Evolutionary conservation across 768 basidiomycete species (phyloP).

Genomic region (Cystobasidium ongulense): DNA sequence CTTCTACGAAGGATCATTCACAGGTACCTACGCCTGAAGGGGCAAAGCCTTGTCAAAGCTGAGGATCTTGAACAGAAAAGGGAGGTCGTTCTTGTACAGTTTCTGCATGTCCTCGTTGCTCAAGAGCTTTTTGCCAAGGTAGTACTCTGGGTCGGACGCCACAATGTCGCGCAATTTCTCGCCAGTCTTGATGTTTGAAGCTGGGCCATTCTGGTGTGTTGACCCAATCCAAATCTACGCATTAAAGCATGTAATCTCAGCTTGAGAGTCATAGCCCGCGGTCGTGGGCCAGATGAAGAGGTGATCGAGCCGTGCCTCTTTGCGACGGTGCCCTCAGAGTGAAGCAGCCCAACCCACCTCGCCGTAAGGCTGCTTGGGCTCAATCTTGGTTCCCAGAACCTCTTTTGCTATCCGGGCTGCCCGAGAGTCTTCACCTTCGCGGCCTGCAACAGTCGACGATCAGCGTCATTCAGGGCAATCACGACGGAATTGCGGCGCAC

Average conservation of each 20-base stretch:
- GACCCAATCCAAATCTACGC: constrained; percentile 9
- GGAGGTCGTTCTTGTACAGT: constrained; percentile 34
- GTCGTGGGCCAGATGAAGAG: neutral
- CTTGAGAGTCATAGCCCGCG: neutral
- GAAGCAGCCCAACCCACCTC: neutral
- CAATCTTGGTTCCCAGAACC: constrained; percentile 14
- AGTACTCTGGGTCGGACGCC: constrained; percentile 23
- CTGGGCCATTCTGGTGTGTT: constrained; percentile 37
- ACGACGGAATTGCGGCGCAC: neutral
- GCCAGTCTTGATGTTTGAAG: neutral
- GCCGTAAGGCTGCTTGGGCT: constrained; percentile 28
- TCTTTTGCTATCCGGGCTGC: constrained; percentile 29
- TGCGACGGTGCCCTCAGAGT: neutral
- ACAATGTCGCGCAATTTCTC: constrained; percentile 28
- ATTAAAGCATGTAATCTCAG: too few relatives aligned
- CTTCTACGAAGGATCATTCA: neutral
- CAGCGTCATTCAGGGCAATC: neutral
- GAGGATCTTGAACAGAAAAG: constrained; percentile 40
- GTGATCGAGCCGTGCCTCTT: neutral
- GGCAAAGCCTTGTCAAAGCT: constrained; percentile 39
- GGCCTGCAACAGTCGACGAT: neutral
- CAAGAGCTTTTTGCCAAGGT: constrained; percentile 35
- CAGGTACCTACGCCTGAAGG: constrained; percentile 29
- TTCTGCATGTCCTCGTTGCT: constrained; percentile 30
- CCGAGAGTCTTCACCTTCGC: constrained; percentile 23